Evolutionary conservation across 2,329 filamentous ascomycete genomes (phyloP).

Genomic region (Fusarium papillatum): DNA sequence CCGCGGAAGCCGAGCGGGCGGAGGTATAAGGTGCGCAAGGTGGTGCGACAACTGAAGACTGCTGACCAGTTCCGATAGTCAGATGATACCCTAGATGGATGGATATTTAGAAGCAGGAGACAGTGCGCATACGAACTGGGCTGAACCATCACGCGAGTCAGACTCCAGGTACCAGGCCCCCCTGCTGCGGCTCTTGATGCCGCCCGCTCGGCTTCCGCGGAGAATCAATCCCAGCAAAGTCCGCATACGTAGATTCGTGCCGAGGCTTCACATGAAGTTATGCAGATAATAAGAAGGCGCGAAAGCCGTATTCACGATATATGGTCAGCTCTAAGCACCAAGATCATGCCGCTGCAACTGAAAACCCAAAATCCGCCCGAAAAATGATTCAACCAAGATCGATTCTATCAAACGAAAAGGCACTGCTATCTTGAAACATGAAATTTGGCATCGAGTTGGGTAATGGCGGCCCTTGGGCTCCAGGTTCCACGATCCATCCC

Average conservation of each 20-base stretch:
- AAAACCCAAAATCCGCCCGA: not conserved
- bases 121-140: too few relatives aligned
- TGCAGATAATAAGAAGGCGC: not conserved
- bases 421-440: constrained; percentile 14
- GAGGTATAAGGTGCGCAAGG: too few relatives aligned
- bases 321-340: not conserved
- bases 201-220: not conserved
- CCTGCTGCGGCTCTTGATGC: too few relatives aligned
- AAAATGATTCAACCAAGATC: not conserved
- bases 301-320: not conserved
- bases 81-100: too few relatives aligned
- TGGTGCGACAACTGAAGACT: too few relatives aligned
- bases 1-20: too few relatives aligned
- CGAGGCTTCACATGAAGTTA: not conserved
- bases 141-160: too few relatives aligned
- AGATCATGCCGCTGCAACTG: not conserved
- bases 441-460: constrained; percentile 8
- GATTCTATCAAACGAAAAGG: constrained; percentile 9
- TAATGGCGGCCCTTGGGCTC: not conserved
- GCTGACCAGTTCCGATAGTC: too few relatives aligned
- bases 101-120: too few relatives aligned
- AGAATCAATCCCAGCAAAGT: not conserved
- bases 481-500: constrained; percentile 14
- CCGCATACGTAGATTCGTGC: not conserved
- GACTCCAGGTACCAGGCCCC: too few relatives aligned